Evolutionary conservation across 2,329 filamentous ascomycete genomes (phyloP).

Genomic region (Juglanconis sp.): DNA sequence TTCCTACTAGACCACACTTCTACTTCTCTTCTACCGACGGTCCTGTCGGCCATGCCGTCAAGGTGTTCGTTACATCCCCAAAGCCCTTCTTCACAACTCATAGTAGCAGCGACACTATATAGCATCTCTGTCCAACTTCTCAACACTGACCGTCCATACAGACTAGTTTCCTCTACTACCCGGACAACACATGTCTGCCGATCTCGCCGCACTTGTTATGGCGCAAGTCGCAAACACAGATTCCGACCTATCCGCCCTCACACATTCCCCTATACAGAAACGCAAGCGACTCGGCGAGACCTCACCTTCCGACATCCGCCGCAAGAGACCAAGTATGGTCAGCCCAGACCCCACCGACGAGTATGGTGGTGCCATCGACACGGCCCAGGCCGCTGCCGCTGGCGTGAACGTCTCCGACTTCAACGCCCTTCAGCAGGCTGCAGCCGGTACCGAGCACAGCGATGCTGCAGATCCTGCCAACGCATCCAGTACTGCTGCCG

Average conservation of each 20-base stretch:
- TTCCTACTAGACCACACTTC: too few relatives aligned
- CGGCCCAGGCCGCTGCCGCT: conserved; percentile 46
- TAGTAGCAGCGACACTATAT: not conserved
- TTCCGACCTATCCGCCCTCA: conserved; percentile 17
- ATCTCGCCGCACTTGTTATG: conserved; percentile 19
- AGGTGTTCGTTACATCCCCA: too few relatives aligned
- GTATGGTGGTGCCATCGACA: conserved; percentile 13
- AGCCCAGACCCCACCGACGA: conserved; percentile 16
- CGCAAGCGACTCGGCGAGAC: conserved; percentile 16
- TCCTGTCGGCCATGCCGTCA: too few relatives aligned
- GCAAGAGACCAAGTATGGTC: conserved; percentile 14
- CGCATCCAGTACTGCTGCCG: conserved; percentile 58
- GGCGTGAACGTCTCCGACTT: conserved; percentile 53
- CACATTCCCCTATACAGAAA: conserved; percentile 16
- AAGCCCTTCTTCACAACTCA: too few relatives aligned
- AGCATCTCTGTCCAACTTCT: not conserved
- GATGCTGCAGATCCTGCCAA: conserved; percentile 49
- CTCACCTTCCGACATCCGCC: conserved; percentile 16
- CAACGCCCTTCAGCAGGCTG: conserved; percentile 53
- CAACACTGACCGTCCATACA: conserved; percentile 21
- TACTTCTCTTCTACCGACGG: too few relatives aligned
- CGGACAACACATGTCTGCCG: conserved; percentile 40
- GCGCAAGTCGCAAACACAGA: conserved; percentile 17
- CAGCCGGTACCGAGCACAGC: conserved; percentile 38
- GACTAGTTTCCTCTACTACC: conserved; percentile 28